Conservation (phyloP, 2,329 filamentous ascomycete genomes). For the Sporothrix variecibatus region DNA sequence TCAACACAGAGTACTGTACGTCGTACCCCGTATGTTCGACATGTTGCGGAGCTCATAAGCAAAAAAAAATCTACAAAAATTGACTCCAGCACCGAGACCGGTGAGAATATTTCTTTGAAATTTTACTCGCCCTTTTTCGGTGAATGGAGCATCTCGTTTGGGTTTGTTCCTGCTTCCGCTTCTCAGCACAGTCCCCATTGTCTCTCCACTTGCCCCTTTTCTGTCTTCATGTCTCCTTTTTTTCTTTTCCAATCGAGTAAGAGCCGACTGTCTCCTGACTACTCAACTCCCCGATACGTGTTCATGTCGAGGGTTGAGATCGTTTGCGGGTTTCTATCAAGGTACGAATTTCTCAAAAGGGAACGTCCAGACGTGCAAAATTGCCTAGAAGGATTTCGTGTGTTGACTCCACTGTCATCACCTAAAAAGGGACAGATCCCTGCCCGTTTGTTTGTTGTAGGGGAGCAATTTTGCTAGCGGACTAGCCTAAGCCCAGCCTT, state of each 20-base stretch:
- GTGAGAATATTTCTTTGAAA: neutral
- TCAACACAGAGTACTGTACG: neutral
- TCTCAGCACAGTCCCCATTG: neutral
- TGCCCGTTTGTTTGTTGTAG: neutral
- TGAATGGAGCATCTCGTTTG: neutral
- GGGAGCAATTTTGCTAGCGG: neutral
- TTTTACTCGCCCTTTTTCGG: neutral
- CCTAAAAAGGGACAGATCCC: neutral
- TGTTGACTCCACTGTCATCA: neutral
- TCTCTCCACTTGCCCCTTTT: slow-evolving; percentile 5
- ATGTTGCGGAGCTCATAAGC: neutral
- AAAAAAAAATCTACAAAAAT: neutral
- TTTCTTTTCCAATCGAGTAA: neutral
- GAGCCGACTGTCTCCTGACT: neutral
- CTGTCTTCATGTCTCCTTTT: neutral
- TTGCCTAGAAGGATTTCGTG: neutral
- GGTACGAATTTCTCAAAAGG: slow-evolving; percentile 4
- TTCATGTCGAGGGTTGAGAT: neutral
- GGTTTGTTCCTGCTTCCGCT: neutral
- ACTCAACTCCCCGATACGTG: neutral
- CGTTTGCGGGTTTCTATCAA: neutral
- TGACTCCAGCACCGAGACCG: neutral
- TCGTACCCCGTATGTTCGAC: too few species aligned
- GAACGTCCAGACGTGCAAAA: neutral
- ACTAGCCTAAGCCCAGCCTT: neutral